Evolutionary conservation across 768 basidiomycete genomes (phyloP).

Genomic region (Mycena sanguinolenta): DNA sequence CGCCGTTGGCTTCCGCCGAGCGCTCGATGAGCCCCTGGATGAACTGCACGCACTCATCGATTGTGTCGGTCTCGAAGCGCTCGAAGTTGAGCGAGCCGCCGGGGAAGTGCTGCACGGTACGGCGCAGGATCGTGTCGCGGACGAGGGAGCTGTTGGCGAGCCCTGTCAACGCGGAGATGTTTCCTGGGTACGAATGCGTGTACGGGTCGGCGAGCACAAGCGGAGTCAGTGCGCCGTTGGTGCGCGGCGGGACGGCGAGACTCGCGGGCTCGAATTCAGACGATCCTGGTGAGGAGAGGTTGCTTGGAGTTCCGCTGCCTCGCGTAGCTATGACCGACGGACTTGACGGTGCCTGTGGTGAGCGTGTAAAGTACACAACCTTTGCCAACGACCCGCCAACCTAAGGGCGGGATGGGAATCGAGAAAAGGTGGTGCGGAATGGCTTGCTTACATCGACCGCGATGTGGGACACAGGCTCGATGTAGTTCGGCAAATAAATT

Average conservation of each 20-base stretch:
- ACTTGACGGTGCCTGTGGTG: constrained; percentile 86
- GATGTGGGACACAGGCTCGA: constrained; percentile 97
- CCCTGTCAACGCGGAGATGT: constrained; percentile 47
- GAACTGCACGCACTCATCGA: constrained; percentile 87
- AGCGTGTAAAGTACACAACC: constrained; percentile 98
- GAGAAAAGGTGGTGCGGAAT: constrained; percentile 15
- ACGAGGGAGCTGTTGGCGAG: constrained; percentile 58
- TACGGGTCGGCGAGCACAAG: constrained; percentile 72
- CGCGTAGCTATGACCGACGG: constrained; percentile 75
- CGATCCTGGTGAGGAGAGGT: constrained; percentile 60
- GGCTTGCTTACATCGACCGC: constrained; percentile 97
- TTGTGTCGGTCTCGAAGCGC: constrained; percentile 94
- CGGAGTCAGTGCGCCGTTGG: constrained; percentile 84
- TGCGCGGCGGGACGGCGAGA: constrained; percentile 55
- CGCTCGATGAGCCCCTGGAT: constrained; percentile 88
- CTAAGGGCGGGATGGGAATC: constrained; percentile 57
- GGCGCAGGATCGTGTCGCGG: constrained; percentile 76
- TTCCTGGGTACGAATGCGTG: constrained; percentile 42
- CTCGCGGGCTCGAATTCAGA: constrained; percentile 46
- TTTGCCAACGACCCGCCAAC: constrained; percentile 98
- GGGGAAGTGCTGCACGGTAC: constrained; percentile 86
- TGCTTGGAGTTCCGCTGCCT: constrained; percentile 62
- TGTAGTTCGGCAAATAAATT: constrained; percentile 97
- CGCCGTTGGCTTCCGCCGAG: constrained; percentile 88
- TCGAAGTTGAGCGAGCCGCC: constrained; percentile 98